Conservation (phyloP, 495 filamentous ascomycete genomes). For the Choiromyces venosus region DNA sequence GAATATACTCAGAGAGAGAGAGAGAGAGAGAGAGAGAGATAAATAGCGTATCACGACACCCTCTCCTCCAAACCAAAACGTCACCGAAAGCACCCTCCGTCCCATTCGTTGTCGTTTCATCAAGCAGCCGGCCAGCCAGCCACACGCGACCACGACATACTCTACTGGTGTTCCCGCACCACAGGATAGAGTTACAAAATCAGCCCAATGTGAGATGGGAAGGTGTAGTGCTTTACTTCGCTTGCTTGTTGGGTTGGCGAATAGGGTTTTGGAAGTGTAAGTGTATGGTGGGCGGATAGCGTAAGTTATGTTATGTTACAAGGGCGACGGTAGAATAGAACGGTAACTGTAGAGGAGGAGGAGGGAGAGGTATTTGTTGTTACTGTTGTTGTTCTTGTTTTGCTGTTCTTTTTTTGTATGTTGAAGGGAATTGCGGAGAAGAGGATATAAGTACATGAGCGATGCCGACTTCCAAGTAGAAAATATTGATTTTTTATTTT, state of each 20-base stretch:
- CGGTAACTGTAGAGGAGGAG: background rate
- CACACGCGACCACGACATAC: slow-evolving; percentile 1
- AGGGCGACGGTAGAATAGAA: background rate
- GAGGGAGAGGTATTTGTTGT: background rate
- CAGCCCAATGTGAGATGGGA: slow-evolving; percentile 1
- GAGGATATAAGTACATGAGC: background rate
- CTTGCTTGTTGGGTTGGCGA: too few relatives aligned
- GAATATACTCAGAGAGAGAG: too few relatives aligned
- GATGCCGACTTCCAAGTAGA: too few relatives aligned
- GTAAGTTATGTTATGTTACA: too few relatives aligned
- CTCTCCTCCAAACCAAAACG: too few relatives aligned
- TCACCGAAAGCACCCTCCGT: too few relatives aligned
- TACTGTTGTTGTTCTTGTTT: background rate
- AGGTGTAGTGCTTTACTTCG: too few relatives aligned
- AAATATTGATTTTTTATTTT: background rate
- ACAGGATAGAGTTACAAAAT: background rate
- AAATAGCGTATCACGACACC: too few relatives aligned
- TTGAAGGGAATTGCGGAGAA: background rate
- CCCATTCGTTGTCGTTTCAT: too few relatives aligned
- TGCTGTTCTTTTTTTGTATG: background rate
- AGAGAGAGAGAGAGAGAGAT: too few relatives aligned
- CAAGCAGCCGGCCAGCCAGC: background rate
- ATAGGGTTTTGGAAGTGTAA: background rate
- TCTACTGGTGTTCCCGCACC: background rate
- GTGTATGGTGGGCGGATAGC: background rate